Conservation (phyloP, 1,139 yeast species). For the Petasospora fabianii region DNA sequence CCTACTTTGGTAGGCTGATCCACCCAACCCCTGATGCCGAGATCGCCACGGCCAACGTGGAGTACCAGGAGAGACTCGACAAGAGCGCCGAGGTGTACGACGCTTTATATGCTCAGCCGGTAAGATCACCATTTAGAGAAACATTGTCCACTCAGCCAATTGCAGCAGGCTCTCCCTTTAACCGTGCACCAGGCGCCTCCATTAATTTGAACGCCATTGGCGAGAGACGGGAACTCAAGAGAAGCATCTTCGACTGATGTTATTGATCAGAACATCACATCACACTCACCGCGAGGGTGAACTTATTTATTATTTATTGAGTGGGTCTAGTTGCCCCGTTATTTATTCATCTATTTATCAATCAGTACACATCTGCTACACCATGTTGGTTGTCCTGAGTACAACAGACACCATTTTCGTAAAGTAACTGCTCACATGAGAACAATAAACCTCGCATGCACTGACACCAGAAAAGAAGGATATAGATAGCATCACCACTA, state of each 20-base stretch:
- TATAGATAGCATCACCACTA: too few relatives aligned
- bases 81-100: slow-evolving; percentile 15
- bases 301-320: slow-evolving; percentile 5
- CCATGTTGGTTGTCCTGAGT: too few relatives aligned
- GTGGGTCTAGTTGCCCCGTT: neutral
- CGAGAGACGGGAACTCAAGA: slow-evolving; percentile 20
- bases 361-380: too few relatives aligned
- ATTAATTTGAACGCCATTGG: slow-evolving; percentile 17
- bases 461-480: too few relatives aligned
- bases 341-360: slow-evolving; percentile 10
- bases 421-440: too few relatives aligned
- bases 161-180: slow-evolving; percentile 21
- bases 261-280: neutral
- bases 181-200: slow-evolving; percentile 19
- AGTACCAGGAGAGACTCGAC: slow-evolving; percentile 10
- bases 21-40: slow-evolving; percentile 9
- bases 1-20: slow-evolving; percentile 15
- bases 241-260: slow-evolving; percentile 21
- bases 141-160: slow-evolving; percentile 21
- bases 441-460: too few relatives aligned
- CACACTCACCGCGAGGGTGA: neutral
- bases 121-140: slow-evolving; percentile 12
- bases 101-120: slow-evolving; percentile 15
- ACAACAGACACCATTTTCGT: too few relatives aligned
- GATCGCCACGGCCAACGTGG: slow-evolving; percentile 6